A percentile compares a stretch with the other conserved stretches of the same genome.
Conservation (phyloP, 2,329 filamentous ascomycete genomes). For the Clonostachys byssicola region DNA sequence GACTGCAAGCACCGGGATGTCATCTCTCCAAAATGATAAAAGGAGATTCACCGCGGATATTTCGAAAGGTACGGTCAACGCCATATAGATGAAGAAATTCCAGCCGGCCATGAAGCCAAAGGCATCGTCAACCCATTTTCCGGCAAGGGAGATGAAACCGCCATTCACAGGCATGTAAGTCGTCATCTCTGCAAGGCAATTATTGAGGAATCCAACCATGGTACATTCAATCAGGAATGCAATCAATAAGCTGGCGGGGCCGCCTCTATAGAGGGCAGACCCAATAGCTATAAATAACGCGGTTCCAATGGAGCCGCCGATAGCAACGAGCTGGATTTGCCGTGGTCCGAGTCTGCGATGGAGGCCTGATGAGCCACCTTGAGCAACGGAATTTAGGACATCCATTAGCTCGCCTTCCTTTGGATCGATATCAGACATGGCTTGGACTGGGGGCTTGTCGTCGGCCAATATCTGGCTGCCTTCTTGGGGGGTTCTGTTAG, state of each 20-base stretch:
- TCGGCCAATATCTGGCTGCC: too few species aligned
- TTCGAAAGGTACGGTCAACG: slow-evolving; percentile 40
- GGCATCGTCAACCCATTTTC: slow-evolving; percentile 40
- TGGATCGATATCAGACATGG: too few species aligned
- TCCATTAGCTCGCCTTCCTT: too few species aligned
- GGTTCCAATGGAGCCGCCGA: slow-evolving; percentile 48
- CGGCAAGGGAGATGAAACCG: slow-evolving; percentile 38
- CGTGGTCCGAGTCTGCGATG: too few species aligned
- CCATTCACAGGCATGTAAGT: slow-evolving; percentile 41
- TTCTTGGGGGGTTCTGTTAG: too few species aligned
- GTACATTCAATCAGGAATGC: slow-evolving; percentile 16
- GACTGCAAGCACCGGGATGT: slow-evolving; percentile 30
- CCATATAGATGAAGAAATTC: slow-evolving; percentile 45
- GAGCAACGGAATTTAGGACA: too few species aligned
- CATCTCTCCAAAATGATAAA: slow-evolving; percentile 35
- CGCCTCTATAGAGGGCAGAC: slow-evolving; percentile 20
- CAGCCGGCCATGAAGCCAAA: slow-evolving; percentile 39
- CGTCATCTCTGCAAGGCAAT: slow-evolving; percentile 38
- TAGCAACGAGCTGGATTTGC: slow-evolving; percentile 46
- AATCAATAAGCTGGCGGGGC: slow-evolving; percentile 24
- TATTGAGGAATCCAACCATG: slow-evolving; percentile 17
- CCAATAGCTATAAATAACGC: slow-evolving; percentile 14
- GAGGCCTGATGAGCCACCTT: too few species aligned
- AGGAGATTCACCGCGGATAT: slow-evolving; percentile 42
- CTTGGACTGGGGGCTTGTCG: too few species aligned